phyloP scores from a whole-genome alignment of 352 stramenopile species.

The Peronospora destructor region DNA sequence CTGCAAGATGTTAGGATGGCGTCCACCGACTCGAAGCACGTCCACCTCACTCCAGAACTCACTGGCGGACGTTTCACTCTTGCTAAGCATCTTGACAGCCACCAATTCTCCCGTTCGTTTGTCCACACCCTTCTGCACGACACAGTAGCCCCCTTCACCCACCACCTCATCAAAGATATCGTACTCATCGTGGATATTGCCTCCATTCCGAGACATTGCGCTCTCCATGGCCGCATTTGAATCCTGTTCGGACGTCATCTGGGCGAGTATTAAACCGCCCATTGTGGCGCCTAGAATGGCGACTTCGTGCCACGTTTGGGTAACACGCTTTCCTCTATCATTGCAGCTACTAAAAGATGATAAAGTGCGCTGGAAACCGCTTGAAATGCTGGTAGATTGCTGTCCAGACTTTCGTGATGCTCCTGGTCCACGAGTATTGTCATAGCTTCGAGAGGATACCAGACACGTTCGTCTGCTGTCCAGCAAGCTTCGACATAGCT shows the following conservation, averaged over 20 bases:
- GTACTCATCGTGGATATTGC: conserved; percentile 59
- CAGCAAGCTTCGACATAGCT: conserved; percentile 15
- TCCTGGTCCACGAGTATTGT: background rate
- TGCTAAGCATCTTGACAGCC: conserved; percentile 75
- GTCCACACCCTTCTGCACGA: conserved; percentile 65
- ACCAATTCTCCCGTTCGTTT: conserved; percentile 59
- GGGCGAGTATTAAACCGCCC: conserved; percentile 11
- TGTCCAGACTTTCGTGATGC: background rate
- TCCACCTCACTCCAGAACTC: conserved; percentile 83
- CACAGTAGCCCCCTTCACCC: conserved; percentile 73
- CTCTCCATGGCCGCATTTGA: conserved; percentile 20
- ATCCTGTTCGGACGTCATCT: conserved; percentile 5
- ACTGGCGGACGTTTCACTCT: conserved; percentile 63
- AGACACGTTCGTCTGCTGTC: conserved; percentile 11
- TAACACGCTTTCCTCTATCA: conserved; percentile 3
- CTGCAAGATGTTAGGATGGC: conserved; percentile 76
- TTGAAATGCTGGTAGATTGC: conserved; percentile 3
- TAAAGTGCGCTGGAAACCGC: conserved; percentile 8
- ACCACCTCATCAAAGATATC: conserved; percentile 78
- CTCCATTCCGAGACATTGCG: conserved; percentile 5
- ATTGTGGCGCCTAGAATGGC: conserved; percentile 19
- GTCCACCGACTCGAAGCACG: conserved; percentile 59
- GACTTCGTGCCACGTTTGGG: conserved; percentile 5
- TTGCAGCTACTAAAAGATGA: conserved; percentile 8
- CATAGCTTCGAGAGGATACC: background rate